phyloP scores from a whole-genome alignment of 148 eudicot species.

The Arctostaphylos glauca region DNA sequence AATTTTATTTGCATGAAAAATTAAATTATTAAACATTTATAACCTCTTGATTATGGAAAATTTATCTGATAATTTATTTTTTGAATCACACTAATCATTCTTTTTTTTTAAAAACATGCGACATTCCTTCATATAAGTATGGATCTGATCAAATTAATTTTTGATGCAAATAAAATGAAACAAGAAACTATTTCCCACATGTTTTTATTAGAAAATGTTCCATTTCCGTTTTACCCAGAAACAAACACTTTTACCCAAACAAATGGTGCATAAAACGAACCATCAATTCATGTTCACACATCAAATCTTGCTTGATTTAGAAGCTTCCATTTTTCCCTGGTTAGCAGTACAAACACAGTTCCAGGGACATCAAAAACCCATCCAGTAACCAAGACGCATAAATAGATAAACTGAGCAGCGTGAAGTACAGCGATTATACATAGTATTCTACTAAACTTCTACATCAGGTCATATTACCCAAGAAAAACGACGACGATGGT shows the following conservation, averaged over 20 bases:
- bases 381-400: not conserved
- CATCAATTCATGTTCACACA: not conserved
- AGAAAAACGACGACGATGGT: not conserved
- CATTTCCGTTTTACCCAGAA: not conserved
- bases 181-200: not conserved
- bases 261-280: not conserved
- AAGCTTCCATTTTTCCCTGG: not conserved
- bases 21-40: too few relatives aligned
- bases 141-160: too few relatives aligned
- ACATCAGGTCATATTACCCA: not conserved
- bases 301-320: too few relatives aligned
- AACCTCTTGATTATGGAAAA: too few relatives aligned
- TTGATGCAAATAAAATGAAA: not conserved
- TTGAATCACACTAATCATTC: too few relatives aligned
- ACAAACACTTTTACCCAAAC: not conserved
- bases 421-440: not conserved
- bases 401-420: not conserved
- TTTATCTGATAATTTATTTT: too few relatives aligned
- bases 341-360: not conserved
- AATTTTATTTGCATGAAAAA: too few relatives aligned
- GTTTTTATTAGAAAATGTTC: not conserved
- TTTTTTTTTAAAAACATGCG: too few relatives aligned
- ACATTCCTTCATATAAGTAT: too few relatives aligned
- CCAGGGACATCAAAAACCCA: not conserved
- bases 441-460: not conserved